Conservation (phyloP, 352 stramenopile species). For the Achlya hypogyna region DNA sequence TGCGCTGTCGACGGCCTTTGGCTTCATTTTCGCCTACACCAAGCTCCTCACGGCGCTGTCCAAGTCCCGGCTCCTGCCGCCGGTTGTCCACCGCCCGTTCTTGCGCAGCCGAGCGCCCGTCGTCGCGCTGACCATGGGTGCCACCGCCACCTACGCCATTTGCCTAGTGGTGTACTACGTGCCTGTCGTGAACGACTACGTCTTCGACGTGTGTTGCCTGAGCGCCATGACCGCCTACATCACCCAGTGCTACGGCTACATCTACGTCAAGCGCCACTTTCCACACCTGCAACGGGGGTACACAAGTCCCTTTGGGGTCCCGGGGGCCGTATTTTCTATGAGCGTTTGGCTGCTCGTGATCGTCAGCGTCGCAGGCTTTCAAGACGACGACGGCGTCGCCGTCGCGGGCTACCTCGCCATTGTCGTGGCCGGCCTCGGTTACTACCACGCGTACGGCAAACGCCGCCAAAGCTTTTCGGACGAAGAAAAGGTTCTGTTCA, state of each 20-base stretch:
- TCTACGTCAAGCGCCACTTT: constrained; percentile 25
- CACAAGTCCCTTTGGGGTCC: constrained; percentile 21
- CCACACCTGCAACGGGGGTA: constrained; percentile 19
- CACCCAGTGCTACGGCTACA: constrained; percentile 28
- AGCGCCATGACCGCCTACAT: constrained; percentile 23
- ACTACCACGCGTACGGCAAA: constrained; percentile 25
- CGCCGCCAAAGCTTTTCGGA: constrained; percentile 28
- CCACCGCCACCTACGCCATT: background rate
- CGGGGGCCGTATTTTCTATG: constrained; percentile 19
- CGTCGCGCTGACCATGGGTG: background rate
- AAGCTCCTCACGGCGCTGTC: constrained; percentile 41
- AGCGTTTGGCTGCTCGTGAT: constrained; percentile 8
- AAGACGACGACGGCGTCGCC: constrained; percentile 20
- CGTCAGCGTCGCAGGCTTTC: constrained; percentile 22
- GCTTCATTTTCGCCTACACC: constrained; percentile 44
- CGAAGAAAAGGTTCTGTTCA: constrained; percentile 29
- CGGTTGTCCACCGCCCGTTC: background rate
- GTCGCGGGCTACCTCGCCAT: constrained; percentile 16
- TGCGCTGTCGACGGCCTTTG: constrained; percentile 35
- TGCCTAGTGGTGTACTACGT: constrained; percentile 24
- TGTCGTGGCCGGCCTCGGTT: constrained; percentile 13
- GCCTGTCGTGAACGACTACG: background rate
- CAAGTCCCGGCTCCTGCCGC: constrained; percentile 28
- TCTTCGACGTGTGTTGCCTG: constrained; percentile 24
- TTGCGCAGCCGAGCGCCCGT: background rate